phyloP scores from a whole-genome alignment of 768 basidiomycete species.

The Tulasnella sp. region DNA sequence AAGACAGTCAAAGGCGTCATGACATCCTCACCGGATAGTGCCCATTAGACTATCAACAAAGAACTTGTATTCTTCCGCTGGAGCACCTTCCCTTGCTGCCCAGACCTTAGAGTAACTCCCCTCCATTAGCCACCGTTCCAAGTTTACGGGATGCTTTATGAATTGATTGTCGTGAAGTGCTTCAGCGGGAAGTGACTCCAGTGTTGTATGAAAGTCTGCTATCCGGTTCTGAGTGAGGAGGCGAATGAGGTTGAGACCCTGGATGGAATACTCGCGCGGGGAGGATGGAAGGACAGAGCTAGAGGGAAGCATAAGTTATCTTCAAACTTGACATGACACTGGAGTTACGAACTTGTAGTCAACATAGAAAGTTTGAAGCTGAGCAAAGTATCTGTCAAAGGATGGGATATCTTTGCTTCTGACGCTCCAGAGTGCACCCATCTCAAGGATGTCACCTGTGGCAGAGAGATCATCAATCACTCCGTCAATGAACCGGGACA shows the following conservation, averaged over 20 bases:
- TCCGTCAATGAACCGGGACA: background rate
- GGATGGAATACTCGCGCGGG: constrained; percentile 73
- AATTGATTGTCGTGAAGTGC: constrained; percentile 39
- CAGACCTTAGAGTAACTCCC: constrained; percentile 97
- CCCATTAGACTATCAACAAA: constrained; percentile 89
- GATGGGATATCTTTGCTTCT: constrained; percentile 76
- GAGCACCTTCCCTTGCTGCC: constrained; percentile 85
- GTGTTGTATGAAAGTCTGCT: constrained; percentile 92
- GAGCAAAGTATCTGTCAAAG: constrained; percentile 90
- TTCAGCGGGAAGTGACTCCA: constrained; percentile 70
- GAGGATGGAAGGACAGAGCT: constrained; percentile 70
- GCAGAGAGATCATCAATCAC: background rate
- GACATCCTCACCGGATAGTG: constrained; percentile 61
- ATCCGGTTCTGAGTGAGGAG: constrained; percentile 92
- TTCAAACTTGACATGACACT: too few relatives aligned
- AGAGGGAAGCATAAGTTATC: background rate
- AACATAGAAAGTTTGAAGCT: constrained; percentile 80
- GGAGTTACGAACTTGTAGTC: constrained; percentile 49
- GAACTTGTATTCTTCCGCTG: constrained; percentile 88
- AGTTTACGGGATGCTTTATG: constrained; percentile 75
- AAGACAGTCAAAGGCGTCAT: background rate
- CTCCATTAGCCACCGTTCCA: constrained; percentile 97
- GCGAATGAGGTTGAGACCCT: constrained; percentile 87
- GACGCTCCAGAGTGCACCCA: constrained; percentile 90
- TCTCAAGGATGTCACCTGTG: constrained; percentile 85